Base-by-base conservation (phyloP, 1,139 yeast genomes). In the Casaregolazyma lundiana region DNA sequence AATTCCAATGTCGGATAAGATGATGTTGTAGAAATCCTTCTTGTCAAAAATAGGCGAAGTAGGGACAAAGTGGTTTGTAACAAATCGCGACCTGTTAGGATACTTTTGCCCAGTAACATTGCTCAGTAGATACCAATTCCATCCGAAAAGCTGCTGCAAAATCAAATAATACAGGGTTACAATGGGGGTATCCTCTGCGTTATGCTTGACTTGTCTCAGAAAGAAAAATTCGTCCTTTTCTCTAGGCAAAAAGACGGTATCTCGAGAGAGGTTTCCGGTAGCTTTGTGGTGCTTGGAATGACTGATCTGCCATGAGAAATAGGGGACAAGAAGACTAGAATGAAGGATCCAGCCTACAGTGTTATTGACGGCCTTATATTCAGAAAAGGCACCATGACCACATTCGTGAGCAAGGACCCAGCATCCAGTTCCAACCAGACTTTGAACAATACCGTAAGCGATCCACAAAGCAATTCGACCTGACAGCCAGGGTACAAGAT, bases 381-480 rank as follows among this genome's bases (percentile, higher is more conserved):
- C 88, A 20, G 86, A 78, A 62, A 86, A 86, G 24, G 95, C 95
- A 49, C 81, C 84, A 67, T 86, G 95, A 46, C 95, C 95, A 71
- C 95, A 86, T 69, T 86, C 95, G 67, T 86, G 95, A 50, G 95
- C 95, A 65, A 86, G 67, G 53, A 86, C 83, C 95, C 95, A 86
- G 55, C 83, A 62, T 30, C 95, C 95, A 52, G 87, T 81, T 26
- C 86, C 85, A 59, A 82, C 75, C 55, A 84, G 71, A 42, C 94
- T 87, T 57, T 80, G 78, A 38, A 70, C 65, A 50, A 73, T 63
- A 21, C 78, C 75, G 64, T 81, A 81, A 32, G 63, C 67, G 41
- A 72, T 58, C 90, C 94, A 86, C 45, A 77, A 75, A 6, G 67
- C 66, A 51, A 76, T 74, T 58, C 92, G 73, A 11, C 69, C 59